These are phyloP conservation scores for Aeminium ludgeri DNA, from an alignment of 495 filamentous ascomycete genomes.

Conservation along the genomic window DNA sequence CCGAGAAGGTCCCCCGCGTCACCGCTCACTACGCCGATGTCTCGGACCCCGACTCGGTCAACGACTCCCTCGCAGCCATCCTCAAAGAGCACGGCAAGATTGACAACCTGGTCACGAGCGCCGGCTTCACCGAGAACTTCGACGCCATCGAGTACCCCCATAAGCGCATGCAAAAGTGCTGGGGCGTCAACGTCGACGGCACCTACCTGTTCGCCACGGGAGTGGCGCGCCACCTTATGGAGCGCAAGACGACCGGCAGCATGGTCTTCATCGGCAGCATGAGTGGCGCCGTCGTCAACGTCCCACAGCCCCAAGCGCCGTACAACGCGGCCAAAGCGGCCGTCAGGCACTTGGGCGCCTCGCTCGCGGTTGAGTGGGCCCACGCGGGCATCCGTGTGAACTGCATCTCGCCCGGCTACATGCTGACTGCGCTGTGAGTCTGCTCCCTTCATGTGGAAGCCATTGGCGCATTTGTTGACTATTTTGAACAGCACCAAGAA, in stretches of 20 bases:
- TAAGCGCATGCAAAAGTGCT: constrained; percentile 78
- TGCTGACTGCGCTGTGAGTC: constrained; percentile 77
- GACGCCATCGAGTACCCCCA: constrained; percentile 74
- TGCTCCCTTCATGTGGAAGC: neutral
- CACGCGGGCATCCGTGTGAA: constrained; percentile 72
- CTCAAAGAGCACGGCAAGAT: constrained; percentile 56
- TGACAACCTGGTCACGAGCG: constrained; percentile 85
- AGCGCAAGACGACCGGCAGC: constrained; percentile 56
- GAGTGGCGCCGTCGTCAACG: constrained; percentile 82
- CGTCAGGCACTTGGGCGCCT: constrained; percentile 64
- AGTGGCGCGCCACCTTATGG: constrained; percentile 80
- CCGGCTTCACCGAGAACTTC: constrained; percentile 92
- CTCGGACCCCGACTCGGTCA: constrained; percentile 58
- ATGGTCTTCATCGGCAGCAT: constrained; percentile 94
- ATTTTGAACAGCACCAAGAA: constrained; percentile 54
- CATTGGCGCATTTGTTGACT: neutral
- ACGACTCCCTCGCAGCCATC: constrained; percentile 51
- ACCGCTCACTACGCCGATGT: constrained; percentile 86
- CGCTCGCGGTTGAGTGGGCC: constrained; percentile 81
- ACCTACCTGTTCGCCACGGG: constrained; percentile 77
- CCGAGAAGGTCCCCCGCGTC: constrained; percentile 55
- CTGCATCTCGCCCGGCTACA: constrained; percentile 81
- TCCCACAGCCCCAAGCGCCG: constrained; percentile 83
- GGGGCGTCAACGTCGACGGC: constrained; percentile 87
- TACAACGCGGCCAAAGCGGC: constrained; percentile 86